Base-by-base conservation (phyloP, 805 yeast genomes). In the Candida manassasensis region DNA sequence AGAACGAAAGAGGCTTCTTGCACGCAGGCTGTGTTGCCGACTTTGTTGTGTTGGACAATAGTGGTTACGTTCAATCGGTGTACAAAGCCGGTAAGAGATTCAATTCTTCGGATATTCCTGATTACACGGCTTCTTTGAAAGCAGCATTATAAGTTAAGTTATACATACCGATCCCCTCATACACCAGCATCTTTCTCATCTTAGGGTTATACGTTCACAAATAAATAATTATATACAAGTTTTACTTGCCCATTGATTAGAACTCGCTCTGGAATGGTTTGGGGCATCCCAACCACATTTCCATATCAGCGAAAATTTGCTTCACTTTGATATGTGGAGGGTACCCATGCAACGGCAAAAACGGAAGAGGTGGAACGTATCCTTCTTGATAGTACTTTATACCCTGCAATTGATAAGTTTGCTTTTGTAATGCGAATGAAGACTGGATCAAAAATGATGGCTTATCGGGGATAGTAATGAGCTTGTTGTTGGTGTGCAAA, bases 21-120 rank as follows among this genome's bases (percentile, higher is more conserved):
- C 55, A 59, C 32, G 57, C 52, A 4, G 79, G 79, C 4, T 69
- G 78, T 43, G 79, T 74, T 48, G 81, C 82, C 4, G 81, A 76
- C 45, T 57, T 76, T 36, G 70, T 71, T 11, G 65, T 76, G 4
- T 46, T 76, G 39, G 69, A 68, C 42, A 38, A 49, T 4, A 38
- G 51, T 7, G 79, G 77, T 9, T 54, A 59, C 37, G 69, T 76
- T 27, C 57, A 64, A 49, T 55, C 53, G 28, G 75, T 76, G n/a
- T 76, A 58, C 57, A 75, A 76, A 55, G 57, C 74, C 29, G 80
- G 80, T 21, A 50, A 54, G 34, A 45, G 49, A 39, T 34, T 54
- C 27, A 45, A 42, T 40, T 38, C 44, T 8, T 38, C 40, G 11
- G 42, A 38, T 38, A 17, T 38, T 10, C 19, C 18, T 7, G 15